Evolutionary conservation across 2,329 filamentous ascomycete genomes (phyloP), one percentile per base, ranked within the genome.

Genomic region (Macrophomina phaseolina): DNA sequence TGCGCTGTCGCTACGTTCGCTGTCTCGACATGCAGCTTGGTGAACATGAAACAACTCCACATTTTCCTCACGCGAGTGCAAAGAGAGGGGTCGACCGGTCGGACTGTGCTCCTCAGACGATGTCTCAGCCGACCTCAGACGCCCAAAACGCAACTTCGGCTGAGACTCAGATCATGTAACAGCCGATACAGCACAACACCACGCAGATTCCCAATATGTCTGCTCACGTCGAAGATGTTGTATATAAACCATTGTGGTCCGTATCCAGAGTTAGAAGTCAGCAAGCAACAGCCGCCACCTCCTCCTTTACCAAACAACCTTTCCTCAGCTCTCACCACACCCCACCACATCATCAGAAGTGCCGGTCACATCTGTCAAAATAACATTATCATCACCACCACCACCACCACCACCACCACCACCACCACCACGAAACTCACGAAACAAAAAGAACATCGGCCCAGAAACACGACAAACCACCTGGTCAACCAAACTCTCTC

Each of bases 101-200:
- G 16, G 28, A 34, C 4, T 18, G 18, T 18, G 18, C n/a, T 45
- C 40, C 56, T 60, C 56, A 60, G 56, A 60, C 56, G 56, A 60
- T 40, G 56, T 62, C 58, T 62, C 58, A 62, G 58, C 46, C 42
- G 58, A 62, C 42, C 58, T 62, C 58, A 62, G 42, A 49, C 45
- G 58, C 45, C 42, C 58, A 49, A 49, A 62, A 62, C 42, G 45
- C 58, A 32, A 62, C 45, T 61, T 61, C 58, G 58, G 58, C 58
- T 62, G 58, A 62, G 58, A 62, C 30, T 62, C 58, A 45, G 45
- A 23, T 40, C 58, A 62, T 62, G 28, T 12, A 49, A 62, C 58
- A 60, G 56, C 42, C 40, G 40, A 60, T 46, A 18, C 38, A 34
- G 23, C 58, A 62, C 58, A 62, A 62, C 58, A 62, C 58, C 58